phyloP scores from a whole-genome alignment of 75 land plant species.

The Selaginella tamariscina region DNA sequence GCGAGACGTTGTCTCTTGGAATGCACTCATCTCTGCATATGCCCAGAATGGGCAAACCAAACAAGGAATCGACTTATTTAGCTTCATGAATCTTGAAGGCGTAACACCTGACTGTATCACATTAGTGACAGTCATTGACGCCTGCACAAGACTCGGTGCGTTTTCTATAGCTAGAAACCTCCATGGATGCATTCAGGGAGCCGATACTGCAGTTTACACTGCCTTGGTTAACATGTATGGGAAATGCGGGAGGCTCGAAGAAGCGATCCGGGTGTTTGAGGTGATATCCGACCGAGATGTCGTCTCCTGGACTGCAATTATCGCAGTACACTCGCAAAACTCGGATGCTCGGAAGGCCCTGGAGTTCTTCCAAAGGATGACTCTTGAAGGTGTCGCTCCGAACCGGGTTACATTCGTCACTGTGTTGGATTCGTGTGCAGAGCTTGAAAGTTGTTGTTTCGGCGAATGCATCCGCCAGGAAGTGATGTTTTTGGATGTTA shows the following conservation, averaged over 20 bases:
- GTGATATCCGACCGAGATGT: conserved; percentile 18
- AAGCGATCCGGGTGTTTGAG: conserved; percentile 21
- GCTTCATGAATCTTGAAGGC: conserved; percentile 14
- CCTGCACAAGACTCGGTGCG: too few species aligned
- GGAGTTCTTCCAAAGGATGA: conserved; percentile 17
- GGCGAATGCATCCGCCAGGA: too few species aligned
- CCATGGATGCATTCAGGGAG: too few species aligned
- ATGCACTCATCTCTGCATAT: conserved; percentile 14
- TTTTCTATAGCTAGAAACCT: too few species aligned
- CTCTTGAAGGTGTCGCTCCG: conserved; percentile 3
- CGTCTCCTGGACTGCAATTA: conserved; percentile 25
- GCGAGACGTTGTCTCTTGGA: conserved; percentile 16
- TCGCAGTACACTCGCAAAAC: conserved; percentile 20
- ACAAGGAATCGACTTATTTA: not conserved
- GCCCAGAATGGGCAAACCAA: conserved; percentile 4
- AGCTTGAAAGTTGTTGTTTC: too few species aligned
- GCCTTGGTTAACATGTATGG: conserved; percentile 30
- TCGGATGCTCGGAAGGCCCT: conserved; percentile 15
- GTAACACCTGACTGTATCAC: conserved; percentile 21
- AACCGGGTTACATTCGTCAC: conserved; percentile 23
- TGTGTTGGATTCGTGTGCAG: conserved; percentile 25
- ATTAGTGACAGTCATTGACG: too few species aligned
- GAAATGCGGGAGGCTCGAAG: conserved; percentile 24
- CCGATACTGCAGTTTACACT: too few species aligned
- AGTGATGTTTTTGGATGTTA: too few species aligned